A percentile compares a stretch with the other conserved stretches of the same genome.
Evolutionary conservation across 345 rosid genomes (phyloP).

Genomic region (Acer negundo): DNA sequence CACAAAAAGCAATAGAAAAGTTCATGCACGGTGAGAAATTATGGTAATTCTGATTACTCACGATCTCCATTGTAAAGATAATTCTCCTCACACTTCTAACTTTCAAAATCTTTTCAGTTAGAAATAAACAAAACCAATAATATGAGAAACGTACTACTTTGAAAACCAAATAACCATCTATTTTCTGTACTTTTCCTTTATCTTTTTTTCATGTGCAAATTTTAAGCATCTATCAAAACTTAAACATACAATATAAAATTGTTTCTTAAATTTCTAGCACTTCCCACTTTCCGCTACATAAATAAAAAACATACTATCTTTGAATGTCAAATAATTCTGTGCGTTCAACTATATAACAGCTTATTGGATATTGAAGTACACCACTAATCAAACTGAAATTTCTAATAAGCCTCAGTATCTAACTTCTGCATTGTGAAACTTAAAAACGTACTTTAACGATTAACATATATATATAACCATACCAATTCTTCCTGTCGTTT

Average conservation of each 20-base stretch:
- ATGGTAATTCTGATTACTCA: neutral
- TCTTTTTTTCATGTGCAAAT: neutral
- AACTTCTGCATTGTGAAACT: neutral
- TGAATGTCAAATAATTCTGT: too few relatives aligned
- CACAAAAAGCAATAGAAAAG: neutral
- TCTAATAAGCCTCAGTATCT: neutral
- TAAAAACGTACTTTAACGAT: neutral
- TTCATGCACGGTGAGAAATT: neutral
- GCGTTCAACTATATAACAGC: too few relatives aligned
- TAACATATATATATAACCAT: neutral
- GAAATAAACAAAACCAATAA: neutral
- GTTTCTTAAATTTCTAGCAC: neutral
- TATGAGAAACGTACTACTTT: neutral
- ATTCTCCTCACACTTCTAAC: neutral
- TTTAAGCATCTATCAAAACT: neutral
- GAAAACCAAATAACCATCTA: neutral
- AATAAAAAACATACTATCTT: neutral
- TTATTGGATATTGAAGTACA: neutral
- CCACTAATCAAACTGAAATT: neutral
- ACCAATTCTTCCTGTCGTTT: slow-evolving; percentile 31
- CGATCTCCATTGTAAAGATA: neutral
- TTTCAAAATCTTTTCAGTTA: neutral
- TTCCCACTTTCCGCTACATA: neutral
- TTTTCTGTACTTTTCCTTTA: neutral
- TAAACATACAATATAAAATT: neutral